Evolutionary conservation across 257 asterid genomes (phyloP).

Genomic region (Mentha longifolia): DNA sequence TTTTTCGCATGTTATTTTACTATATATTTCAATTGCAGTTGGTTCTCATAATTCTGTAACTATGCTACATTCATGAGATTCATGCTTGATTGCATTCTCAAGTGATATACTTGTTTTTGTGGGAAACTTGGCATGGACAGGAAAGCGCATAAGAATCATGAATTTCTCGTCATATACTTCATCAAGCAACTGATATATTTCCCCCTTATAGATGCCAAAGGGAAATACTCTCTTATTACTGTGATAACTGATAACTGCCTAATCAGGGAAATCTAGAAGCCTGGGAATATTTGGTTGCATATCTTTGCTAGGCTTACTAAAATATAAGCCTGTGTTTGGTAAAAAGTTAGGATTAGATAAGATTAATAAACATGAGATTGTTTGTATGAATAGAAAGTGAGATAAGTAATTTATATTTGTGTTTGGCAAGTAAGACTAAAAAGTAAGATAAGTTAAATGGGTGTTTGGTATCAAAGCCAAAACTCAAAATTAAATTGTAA

Average conservation of each 20-base stretch:
- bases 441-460: no score
- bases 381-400: no score
- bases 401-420: no score
- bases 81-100: slow-evolving; percentile 9
- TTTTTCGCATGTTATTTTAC: not conserved
- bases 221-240: not conserved
- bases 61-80: not conserved
- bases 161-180: not conserved
- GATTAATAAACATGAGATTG: no score
- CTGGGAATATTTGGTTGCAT: not conserved
- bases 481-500: no score
- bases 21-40: not conserved
- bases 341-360: no score
- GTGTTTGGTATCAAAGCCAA: no score
- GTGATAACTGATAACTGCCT: not conserved
- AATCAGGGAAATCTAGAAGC: not conserved
- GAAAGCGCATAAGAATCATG: slow-evolving; percentile 14
- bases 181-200: slow-evolving; percentile 1
- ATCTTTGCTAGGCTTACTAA: slow-evolving; percentile 13
- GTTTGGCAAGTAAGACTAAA: no score
- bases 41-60: not conserved
- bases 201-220: not conserved
- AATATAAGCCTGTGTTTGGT: no score
- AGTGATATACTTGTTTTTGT: not conserved
- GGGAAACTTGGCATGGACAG: not conserved